phyloP scores from a whole-genome alignment of 148 eudicot genomes.

The Silene conica region DNA sequence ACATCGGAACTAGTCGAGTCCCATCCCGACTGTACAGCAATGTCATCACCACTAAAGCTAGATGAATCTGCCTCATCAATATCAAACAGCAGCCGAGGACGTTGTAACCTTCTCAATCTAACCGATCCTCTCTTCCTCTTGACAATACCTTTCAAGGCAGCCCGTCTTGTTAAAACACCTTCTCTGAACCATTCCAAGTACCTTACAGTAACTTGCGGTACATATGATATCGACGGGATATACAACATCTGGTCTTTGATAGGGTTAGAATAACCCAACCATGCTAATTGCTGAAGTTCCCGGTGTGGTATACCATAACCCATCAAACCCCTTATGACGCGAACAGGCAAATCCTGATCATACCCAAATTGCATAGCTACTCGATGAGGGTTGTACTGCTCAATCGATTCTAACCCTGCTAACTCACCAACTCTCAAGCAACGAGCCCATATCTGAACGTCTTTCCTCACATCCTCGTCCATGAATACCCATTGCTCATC shows the following conservation, averaged over 20 bases:
- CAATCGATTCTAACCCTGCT: constrained; percentile 34
- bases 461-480: constrained; percentile 12
- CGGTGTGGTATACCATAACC: constrained; percentile 14
- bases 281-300: constrained; percentile 24
- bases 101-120: neutral
- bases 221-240: constrained; percentile 18
- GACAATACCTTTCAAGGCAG: constrained; percentile 11
- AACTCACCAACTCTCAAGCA: constrained; percentile 41
- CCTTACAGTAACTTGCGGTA: constrained; percentile 26
- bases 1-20: neutral
- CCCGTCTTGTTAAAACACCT: constrained; percentile 10
- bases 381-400: constrained; percentile 49
- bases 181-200: constrained; percentile 32
- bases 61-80: neutral
- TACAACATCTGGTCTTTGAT: constrained; percentile 20
- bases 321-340: constrained; percentile 12
- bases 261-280: constrained; percentile 20
- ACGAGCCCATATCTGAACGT: constrained; percentile 23
- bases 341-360: constrained; percentile 48
- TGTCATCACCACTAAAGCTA: neutral
- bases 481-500: constrained; percentile 19
- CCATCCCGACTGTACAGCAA: constrained; percentile 10
- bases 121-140: constrained; percentile 15
- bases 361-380: constrained; percentile 62
- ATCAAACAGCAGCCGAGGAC: constrained; percentile 4